Evolutionary conservation across 2,329 filamentous ascomycete species (phyloP), one percentile per base, ranked within the genome.

Genomic region (Apiospora malaysiana): DNA sequence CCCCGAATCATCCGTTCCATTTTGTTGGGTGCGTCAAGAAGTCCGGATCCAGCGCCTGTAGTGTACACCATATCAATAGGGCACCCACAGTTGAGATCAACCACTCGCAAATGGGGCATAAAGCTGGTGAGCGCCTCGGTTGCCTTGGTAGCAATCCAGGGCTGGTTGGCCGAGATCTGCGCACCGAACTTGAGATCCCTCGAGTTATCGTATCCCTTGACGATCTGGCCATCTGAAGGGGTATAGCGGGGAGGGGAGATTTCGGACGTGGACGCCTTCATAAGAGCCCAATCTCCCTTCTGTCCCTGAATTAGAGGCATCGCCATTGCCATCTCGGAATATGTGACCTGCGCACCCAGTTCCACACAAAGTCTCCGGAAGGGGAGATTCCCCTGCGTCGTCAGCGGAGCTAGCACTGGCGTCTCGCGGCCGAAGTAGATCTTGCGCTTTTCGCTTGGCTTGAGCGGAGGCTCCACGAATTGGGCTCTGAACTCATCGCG

Each of bases 241-340:
- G 85, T 87, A 77, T 94, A 91, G 46, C 87, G 89, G 23, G 95
- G 95, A 32, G 94, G 89, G 27, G 84, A 82, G 23, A 92, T 85
- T 81, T 99, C 96, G 8, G 91, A 93, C 79, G 94, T 91, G 79
- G 99, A 96, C 3, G 94, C 94, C 81, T 96, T 97, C 87, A 98
- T 90, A 70, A 99, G 85, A 25, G 96, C 94, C 96, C 96, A 99
- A 83, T 99, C 96, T 1, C 91, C 88, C 82, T 95, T 97, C 74
- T 93, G 90, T 46, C 96, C 96, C 81, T 98, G 94, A 7, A 99
- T 87, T 56, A 99, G 83, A 12, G 95, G 95, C 81, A 97, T 85
- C 40, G 94, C 91, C 88, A 99, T 93, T 4, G 95, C 96, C 96
- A 99, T 99, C 82, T 99, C 96, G 0, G 95, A 98, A 85, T 97